Evolutionary conservation across 495 filamentous ascomycete genomes (phyloP), one percentile per base, ranked within the genome.

Genomic region (Tuber borchii): DNA sequence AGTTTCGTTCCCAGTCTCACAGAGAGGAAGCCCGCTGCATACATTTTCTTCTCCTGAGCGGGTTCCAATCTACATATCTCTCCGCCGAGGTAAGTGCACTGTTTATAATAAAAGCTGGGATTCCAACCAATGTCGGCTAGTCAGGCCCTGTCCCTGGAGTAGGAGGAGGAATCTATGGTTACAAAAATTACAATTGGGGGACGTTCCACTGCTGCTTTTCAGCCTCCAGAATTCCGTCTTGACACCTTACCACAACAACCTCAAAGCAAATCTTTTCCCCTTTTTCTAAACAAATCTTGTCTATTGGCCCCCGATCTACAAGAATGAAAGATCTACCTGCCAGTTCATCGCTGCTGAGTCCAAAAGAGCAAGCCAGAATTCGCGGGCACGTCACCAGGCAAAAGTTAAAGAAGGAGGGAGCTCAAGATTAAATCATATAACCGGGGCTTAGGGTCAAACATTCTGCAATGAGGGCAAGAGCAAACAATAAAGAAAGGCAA

Each of bases 311-410:
- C 26, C 51, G 44, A 77, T 73, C 73, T 37, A 70, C 73, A 26
- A 75, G 65, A 22, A 83, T 76, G 72, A 74, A 81, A 48, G 76
- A 79, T 73, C 76, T 78, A 20, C 76, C 81, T 39, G 77, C 87
- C 42, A 82, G 79, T 37, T 81, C 82, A 72, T 89, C 88, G 79
- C 88, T 90, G 71, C 90, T 91, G 46, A 91, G 90, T 16, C 90
- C 91, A 70, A 88, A 90, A 17, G 88, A 91, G 77, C 90, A 95
- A 83, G 92, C 93, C 40, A 91, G 93, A 31, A 87, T 93, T 51
- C 93, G 95, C 94, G 95, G 77, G 94, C 97, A 84, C 90, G 93
- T 51, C 90, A 93, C 37, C 92, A 97, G 84, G 93, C 94, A 40
- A 97, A 97, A 86, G 91, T 97, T 84, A 90, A 89, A 79, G 92